phyloP scores from a whole-genome alignment of 805 yeast genomes.

The Brettanomyces anomalus region DNA sequence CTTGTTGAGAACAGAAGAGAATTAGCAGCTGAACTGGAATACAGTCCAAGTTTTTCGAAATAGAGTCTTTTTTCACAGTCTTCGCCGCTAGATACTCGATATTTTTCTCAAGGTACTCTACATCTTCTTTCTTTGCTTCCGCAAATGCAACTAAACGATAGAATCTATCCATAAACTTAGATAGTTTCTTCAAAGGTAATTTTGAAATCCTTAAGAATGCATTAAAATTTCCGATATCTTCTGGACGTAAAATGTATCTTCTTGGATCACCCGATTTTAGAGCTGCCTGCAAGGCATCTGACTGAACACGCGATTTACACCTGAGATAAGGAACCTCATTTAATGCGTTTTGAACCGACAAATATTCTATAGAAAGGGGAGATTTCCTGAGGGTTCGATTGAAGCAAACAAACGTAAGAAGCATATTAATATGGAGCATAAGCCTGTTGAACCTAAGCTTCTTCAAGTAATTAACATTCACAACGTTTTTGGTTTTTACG shows the following conservation, averaged over 20 bases:
- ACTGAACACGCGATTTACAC: conserved; percentile 1
- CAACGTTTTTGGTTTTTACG: conserved; percentile 12
- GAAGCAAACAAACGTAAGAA: conserved; percentile 34
- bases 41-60: conserved; percentile 5
- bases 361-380: conserved; percentile 35
- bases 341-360: conserved; percentile 22
- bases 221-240: conserved; percentile 35
- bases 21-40: conserved; percentile 7
- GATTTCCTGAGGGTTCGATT: conserved; percentile 29
- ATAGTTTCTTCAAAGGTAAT: conserved; percentile 31
- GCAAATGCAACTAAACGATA: conserved; percentile 17
- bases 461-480: conserved; percentile 23
- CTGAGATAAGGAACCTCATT: conserved; percentile 14
- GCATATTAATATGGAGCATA: conserved; percentile 38
- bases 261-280: neutral
- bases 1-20: neutral
- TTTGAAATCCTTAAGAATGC: conserved; percentile 39
- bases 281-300: neutral
- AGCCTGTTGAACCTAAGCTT: conserved; percentile 41
- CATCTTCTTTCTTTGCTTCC: conserved; percentile 27
- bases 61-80: conserved; percentile 1
- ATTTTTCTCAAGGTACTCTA: conserved; percentile 8
- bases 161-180: conserved; percentile 24
- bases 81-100: conserved; percentile 9
- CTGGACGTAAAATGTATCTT: conserved; percentile 19